Evolutionary conservation across 2,329 filamentous ascomycete species (phyloP).

Genomic region (Aspergillus phoenicis): DNA sequence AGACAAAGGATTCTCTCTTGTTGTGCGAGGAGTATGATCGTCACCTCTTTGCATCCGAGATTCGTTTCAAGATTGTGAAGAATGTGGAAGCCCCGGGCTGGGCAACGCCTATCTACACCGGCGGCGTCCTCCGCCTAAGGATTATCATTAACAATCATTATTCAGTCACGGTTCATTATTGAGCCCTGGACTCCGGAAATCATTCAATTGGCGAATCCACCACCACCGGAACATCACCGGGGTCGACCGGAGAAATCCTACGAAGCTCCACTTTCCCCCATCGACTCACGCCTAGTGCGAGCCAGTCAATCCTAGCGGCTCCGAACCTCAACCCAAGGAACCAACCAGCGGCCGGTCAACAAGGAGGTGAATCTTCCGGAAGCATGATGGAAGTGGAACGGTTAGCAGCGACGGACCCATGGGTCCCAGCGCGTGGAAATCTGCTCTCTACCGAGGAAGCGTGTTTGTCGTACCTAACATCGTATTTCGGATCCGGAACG

Average conservation of each 20-base stretch:
- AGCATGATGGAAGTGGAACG: conserved; percentile 7
- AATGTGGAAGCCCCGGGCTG: too few relatives aligned
- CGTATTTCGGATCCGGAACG: too few relatives aligned
- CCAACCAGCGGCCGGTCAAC: background rate
- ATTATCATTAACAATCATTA: background rate
- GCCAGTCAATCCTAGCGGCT: background rate
- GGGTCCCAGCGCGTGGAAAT: conserved; percentile 7
- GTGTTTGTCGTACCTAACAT: background rate
- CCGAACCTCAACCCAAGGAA: background rate
- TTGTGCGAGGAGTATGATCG: too few relatives aligned
- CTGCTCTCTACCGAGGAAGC: background rate
- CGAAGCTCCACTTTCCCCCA: background rate
- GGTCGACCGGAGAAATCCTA: conserved; percentile 4
- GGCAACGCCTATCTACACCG: background rate
- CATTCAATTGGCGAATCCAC: background rate
- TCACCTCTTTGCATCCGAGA: too few relatives aligned
- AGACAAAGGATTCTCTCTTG: too few relatives aligned
- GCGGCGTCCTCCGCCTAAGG: background rate
- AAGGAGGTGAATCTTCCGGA: conserved; percentile 10
- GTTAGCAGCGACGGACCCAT: conserved; percentile 2
- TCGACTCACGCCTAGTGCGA: background rate
- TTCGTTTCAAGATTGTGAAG: too few relatives aligned
- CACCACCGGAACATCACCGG: conserved; percentile 1
- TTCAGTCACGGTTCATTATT: background rate
- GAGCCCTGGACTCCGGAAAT: background rate